These are phyloP conservation scores for Climacium dendroides DNA, from an alignment of 225 moss, liverwort and hornwort species.

Conservation along the genomic window DNA sequence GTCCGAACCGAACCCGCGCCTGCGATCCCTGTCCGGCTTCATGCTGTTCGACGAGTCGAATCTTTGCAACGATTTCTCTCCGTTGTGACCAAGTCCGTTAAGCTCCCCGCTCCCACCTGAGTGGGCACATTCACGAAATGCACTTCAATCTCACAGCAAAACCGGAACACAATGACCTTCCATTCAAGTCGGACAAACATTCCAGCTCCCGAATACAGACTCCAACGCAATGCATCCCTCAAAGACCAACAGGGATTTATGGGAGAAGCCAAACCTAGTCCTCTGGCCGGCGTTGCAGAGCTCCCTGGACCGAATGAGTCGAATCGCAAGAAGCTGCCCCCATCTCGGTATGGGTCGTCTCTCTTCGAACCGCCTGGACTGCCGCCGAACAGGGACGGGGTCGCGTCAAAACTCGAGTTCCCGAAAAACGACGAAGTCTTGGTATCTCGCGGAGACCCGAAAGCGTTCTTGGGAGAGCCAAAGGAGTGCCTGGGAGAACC, in stretches of 20 bases:
- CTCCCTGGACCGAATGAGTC: conserved; percentile 41
- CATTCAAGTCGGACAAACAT: neutral
- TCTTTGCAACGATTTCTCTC: conserved; percentile 32
- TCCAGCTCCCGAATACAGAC: neutral
- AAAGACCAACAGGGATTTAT: neutral
- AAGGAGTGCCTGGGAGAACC: conserved; percentile 25
- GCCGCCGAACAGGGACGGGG: conserved; percentile 39
- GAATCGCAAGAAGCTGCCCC: conserved; percentile 44
- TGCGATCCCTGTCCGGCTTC: conserved; percentile 25
- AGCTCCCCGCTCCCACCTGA: conserved; percentile 35
- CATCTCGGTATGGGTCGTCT: conserved; percentile 15
- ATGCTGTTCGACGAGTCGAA: conserved; percentile 47
- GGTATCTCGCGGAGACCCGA: conserved; percentile 14
- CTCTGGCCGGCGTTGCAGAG: conserved; percentile 15
- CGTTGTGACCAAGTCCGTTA: neutral
- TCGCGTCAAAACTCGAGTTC: conserved; percentile 21
- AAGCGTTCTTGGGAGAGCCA: conserved; percentile 26
- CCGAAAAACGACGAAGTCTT: conserved; percentile 28
- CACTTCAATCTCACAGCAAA: neutral
- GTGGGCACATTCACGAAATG: neutral
- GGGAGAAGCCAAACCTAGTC: neutral
- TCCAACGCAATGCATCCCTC: too few relatives aligned
- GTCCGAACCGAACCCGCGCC: conserved; percentile 44
- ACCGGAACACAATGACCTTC: neutral
- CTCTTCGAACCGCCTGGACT: conserved; percentile 35